Evolutionary conservation across 2,329 filamentous ascomycete species (phyloP), one percentile per base, ranked within the genome.

Genomic region (Aspergillus sp.): DNA sequence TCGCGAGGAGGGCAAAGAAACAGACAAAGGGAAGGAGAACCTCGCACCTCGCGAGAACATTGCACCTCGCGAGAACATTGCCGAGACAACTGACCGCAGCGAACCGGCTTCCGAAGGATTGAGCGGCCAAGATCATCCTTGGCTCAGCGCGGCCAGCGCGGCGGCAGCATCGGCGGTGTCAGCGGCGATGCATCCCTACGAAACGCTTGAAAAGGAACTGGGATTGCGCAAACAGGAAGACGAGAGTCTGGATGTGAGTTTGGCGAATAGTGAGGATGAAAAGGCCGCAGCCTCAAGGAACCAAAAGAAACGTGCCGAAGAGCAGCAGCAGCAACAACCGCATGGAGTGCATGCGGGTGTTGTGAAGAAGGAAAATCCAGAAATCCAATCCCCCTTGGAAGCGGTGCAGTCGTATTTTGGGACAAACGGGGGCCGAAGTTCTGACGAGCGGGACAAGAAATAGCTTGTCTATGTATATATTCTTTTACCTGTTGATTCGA

Each of bases 141-240:
- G 49, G 19, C 38, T 49, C 34, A 42, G 51, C 1, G 46, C 48
- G 7, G 47, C 51, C 39, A 52, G 42, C 42, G 49, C 52, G 10
- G 42, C 52, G 6, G 51, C 52, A 28, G 50, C 55, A 5, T 48
- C 48, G 5, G 53, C 51, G 1, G 48, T 49, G 5, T 46, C 53
- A 1, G 43, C 49, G 2, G 54, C 47, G 12, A 46, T 48, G n/a
- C 49, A 48, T 19, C 46, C 47, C 19, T 29, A 52, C 34, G 28
- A 54, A 38, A 36, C 49, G 41, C 27, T 59, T 38, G 47, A 57
- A 50, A 86, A 82, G 59, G 78, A 81, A 42, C 69, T 94, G 1
- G 88, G 88, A 0, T 60, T 93, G 43, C 71, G 85, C 29, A 77
- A 75, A 4, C 77, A 81, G 49, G 83, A 78, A 5, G 79, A 83